Evolutionary conservation across 2,329 filamentous ascomycete species (phyloP), one percentile per base, ranked within the genome.

Genomic region (Alternaria consortialis): DNA sequence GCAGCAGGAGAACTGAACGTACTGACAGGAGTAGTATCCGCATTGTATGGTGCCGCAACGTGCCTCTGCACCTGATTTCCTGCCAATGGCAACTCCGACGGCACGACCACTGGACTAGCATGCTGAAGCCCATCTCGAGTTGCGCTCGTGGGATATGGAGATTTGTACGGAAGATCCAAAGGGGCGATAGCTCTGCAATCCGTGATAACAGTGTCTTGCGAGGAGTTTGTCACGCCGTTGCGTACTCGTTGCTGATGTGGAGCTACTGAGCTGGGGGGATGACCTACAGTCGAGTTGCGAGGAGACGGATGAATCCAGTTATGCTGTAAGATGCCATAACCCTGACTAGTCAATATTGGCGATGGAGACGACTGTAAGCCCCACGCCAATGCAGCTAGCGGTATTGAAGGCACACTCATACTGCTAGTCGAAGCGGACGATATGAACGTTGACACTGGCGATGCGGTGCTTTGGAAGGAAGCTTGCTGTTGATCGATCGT

Each of bases 291-390:
- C 1, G 9, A 4, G 3, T 3, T 23, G 27, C 37, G 51, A 27
- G 51, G 11, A 4, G 27, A n/a, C 37, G 25, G 7, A 12, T 53
- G 51, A n/a, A 53, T 20, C 51, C 51, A 53, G 13, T 53, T 43
- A 7, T 53, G 37, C 29, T 53, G 51, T 7, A 37, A 31, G 1
- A 53, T 27, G 6, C 51, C 51, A n/a, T 29, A 12, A 7, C 25
- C n/a, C 0, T n/a, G 2, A 25, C 5, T 17, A 1, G 36, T 7
- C 5, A 12, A 17, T n/a, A 39, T 17, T 5, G 27, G 36, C n/a
- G 1, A n/a, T 0, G 39, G n/a, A 15, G 51, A 43, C 36, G 51
- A 2, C 17, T 53, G 37, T 7, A 42, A n/a, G 17, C 17, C 37
- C 36, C 23, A 40, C 5, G n/a, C 13, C 20, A 40, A 32, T 20